Evolutionary conservation across 2,329 filamentous ascomycete species (phyloP).

Genomic region (Clarireedia hainanense): DNA sequence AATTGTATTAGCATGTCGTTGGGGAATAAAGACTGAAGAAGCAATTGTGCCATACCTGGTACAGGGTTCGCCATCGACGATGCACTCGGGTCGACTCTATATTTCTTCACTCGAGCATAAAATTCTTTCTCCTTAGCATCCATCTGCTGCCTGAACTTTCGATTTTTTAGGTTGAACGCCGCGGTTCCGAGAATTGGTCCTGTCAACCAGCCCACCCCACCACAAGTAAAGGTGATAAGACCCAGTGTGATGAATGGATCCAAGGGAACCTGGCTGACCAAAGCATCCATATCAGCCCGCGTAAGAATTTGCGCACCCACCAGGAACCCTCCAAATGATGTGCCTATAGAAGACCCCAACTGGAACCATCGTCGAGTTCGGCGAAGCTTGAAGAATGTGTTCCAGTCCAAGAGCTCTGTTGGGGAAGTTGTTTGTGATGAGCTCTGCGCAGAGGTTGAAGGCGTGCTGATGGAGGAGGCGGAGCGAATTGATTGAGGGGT

Average conservation of each 20-base stretch:
- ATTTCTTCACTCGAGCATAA: conserved; percentile 82
- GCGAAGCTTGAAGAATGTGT: conserved; percentile 86
- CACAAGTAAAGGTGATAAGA: conserved; percentile 66
- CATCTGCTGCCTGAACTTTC: conserved; percentile 64
- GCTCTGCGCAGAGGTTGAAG: conserved; percentile 8
- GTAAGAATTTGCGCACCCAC: conserved; percentile 60
- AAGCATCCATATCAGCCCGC: conserved; percentile 61
- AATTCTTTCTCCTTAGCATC: conserved; percentile 89
- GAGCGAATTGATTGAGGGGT: conserved; percentile 9
- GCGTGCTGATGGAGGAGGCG: conserved; percentile 17
- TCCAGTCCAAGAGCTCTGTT: conserved; percentile 57
- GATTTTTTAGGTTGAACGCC: conserved; percentile 70
- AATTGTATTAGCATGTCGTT: background rate
- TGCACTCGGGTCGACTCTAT: conserved; percentile 82
- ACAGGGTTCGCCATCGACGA: conserved; percentile 85
- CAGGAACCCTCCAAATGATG: conserved; percentile 53
- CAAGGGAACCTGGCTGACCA: conserved; percentile 66
- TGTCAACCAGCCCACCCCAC: conserved; percentile 78
- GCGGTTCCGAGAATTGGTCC: conserved; percentile 77
- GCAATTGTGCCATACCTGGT: conserved; percentile 28
- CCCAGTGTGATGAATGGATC: conserved; percentile 85
- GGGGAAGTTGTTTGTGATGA: conserved; percentile 8
- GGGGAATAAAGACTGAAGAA: background rate
- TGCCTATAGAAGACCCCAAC: conserved; percentile 64
- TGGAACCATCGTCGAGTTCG: conserved; percentile 79